Evolutionary conservation across 164 flowering plant species (phyloP).

Genomic region (Vitis rupestris): DNA sequence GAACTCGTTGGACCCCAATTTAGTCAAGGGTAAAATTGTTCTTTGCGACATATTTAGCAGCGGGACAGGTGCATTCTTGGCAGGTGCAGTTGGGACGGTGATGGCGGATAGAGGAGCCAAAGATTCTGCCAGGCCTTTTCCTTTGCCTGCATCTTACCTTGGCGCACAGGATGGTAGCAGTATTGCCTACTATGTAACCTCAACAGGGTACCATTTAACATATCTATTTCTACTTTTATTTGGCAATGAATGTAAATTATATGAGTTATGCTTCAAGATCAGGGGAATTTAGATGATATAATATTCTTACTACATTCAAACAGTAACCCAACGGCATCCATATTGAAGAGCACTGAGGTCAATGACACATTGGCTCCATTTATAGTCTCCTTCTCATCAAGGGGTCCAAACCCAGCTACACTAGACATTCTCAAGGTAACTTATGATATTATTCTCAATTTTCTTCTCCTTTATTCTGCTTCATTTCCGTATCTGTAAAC

Average conservation of each 20-base stretch:
- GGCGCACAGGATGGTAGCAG: conserved; percentile 11
- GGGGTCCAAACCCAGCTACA: conserved; percentile 46
- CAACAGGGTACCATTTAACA: conserved; percentile 27
- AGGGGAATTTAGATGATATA: not conserved
- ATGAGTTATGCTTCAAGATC: not conserved
- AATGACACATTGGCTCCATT: conserved; percentile 36
- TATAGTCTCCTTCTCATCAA: conserved; percentile 48
- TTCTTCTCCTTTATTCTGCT: too few species aligned
- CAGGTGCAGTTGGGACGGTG: conserved; percentile 45
- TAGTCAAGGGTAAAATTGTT: conserved; percentile 56
- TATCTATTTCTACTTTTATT: not conserved
- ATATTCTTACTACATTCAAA: not conserved
- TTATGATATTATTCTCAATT: not conserved
- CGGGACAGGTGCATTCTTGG: conserved; percentile 7
- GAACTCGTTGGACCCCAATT: conserved; percentile 28
- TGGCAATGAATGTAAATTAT: not conserved
- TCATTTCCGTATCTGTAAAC: too few species aligned
- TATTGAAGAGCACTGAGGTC: conserved; percentile 21
- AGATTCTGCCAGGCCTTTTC: conserved; percentile 28
- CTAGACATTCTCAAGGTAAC: conserved; percentile 42
- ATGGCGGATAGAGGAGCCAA: conserved; percentile 12
- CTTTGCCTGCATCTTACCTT: conserved; percentile 44
- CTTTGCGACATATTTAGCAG: conserved; percentile 29
- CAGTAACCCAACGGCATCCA: conserved; percentile 41
- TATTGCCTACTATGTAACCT: conserved; percentile 22